These are phyloP conservation scores for Rhodofomes roseus DNA, from an alignment of 1,284 basidiomycete species.

Conservation along the genomic window DNA sequence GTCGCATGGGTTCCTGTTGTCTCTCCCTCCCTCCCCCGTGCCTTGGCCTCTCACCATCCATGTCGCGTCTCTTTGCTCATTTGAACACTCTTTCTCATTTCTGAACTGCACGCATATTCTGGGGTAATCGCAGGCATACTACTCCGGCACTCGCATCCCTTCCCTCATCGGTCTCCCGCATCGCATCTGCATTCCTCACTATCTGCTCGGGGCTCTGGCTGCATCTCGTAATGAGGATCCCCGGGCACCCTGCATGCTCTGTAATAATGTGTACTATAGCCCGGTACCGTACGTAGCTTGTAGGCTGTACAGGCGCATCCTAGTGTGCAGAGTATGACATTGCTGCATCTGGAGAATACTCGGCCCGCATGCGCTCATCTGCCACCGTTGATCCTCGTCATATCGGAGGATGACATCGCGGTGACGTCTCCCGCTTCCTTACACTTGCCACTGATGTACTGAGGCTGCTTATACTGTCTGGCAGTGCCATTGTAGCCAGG, in stretches of 20 bases:
- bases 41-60: not conserved
- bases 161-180: constrained; percentile 1
- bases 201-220: not conserved
- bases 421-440: not conserved
- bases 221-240: constrained; percentile 3
- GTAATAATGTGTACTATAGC: constrained; percentile 15
- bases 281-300: constrained; percentile 5
- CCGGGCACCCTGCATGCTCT: constrained; percentile 4
- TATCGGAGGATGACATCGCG: not conserved
- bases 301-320: constrained; percentile 1
- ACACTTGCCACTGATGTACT: too few relatives aligned
- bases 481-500: not conserved
- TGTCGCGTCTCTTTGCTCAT: not conserved
- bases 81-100: constrained; percentile 1
- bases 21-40: constrained; percentile 1
- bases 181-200: constrained; percentile 7
- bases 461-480: not conserved
- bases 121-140: constrained; percentile 4
- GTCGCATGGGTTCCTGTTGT: constrained; percentile 4
- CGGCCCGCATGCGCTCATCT: not conserved
- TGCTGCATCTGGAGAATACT: constrained; percentile 1
- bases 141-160: constrained; percentile 2
- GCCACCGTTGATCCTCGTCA: not conserved
- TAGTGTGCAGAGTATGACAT: constrained; percentile 1
- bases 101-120: constrained; percentile 1